Evolutionary conservation across 2,329 filamentous ascomycete genomes (phyloP).

Genomic region (Fusarium sp.): DNA sequence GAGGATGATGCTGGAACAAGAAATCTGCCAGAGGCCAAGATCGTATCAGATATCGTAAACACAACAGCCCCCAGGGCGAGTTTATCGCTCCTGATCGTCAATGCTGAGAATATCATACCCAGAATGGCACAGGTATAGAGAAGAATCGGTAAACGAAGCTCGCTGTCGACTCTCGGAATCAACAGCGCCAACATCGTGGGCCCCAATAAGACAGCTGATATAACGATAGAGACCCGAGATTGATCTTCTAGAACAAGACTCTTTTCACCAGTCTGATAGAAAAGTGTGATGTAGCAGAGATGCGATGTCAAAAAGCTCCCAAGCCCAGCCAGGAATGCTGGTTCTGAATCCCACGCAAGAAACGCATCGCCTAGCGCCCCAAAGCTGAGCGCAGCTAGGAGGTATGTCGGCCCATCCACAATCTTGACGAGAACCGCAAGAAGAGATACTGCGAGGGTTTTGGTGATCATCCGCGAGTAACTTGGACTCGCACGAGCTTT

Average conservation of each 20-base stretch:
- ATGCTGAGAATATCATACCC: background rate
- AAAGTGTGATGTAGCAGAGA: background rate
- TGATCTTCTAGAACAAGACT: background rate
- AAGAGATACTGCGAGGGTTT: background rate
- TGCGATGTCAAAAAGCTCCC: background rate
- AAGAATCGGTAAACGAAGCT: background rate
- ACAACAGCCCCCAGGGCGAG: background rate
- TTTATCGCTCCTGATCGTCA: background rate
- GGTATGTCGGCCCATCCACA: background rate
- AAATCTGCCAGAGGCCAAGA: background rate
- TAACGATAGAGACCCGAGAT: background rate
- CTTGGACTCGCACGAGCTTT: background rate
- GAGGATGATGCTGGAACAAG: background rate
- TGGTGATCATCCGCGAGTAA: background rate
- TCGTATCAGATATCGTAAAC: background rate
- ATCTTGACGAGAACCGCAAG: background rate
- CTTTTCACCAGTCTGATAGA: background rate
- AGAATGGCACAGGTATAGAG: background rate
- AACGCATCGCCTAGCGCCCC: background rate
- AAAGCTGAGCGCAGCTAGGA: background rate
- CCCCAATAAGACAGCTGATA: fast-evolving
- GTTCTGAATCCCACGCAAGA: background rate
- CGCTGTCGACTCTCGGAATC: background rate
- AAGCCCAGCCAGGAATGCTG: background rate
- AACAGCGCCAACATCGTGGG: background rate